A percentile compares a stretch with the other conserved stretches of the same genome.
These are phyloP conservation scores for Syzygium syzygioides DNA, from an alignment of 441 rosid species.

Conservation along the genomic window DNA sequence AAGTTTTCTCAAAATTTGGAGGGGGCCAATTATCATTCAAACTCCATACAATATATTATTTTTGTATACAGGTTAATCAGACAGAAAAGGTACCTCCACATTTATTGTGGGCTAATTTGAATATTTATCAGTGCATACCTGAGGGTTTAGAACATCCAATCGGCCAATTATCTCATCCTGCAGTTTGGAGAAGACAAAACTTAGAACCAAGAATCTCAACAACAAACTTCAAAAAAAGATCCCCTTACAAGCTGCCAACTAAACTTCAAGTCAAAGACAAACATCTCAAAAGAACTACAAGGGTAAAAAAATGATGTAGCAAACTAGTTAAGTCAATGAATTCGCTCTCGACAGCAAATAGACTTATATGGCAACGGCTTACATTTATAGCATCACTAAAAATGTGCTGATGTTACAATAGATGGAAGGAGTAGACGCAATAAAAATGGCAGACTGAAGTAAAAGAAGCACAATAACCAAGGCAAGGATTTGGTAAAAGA, in stretches of 20 bases:
- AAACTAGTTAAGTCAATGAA: background rate
- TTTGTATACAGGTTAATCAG: background rate
- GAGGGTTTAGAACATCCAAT: constrained; percentile 79
- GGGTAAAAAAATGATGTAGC: background rate
- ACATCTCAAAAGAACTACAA: background rate
- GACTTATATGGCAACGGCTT: background rate
- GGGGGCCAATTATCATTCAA: background rate
- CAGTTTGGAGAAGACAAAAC: background rate
- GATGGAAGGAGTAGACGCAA: background rate
- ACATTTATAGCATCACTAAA: background rate
- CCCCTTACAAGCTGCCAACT: background rate
- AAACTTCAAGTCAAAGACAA: background rate
- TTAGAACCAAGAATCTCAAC: background rate
- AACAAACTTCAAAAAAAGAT: background rate
- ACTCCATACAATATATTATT: background rate
- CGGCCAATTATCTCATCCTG: constrained; percentile 53
- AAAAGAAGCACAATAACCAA: background rate
- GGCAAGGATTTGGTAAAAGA: background rate
- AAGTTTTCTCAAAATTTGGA: background rate
- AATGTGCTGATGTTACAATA: background rate
- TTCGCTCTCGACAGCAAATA: background rate
- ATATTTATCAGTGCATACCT: constrained; percentile 42
- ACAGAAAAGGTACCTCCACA: background rate
- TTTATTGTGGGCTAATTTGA: background rate
- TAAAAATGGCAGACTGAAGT: background rate